phyloP scores from a whole-genome alignment of 1,284 basidiomycete species.

The Tilletia setariae region DNA sequence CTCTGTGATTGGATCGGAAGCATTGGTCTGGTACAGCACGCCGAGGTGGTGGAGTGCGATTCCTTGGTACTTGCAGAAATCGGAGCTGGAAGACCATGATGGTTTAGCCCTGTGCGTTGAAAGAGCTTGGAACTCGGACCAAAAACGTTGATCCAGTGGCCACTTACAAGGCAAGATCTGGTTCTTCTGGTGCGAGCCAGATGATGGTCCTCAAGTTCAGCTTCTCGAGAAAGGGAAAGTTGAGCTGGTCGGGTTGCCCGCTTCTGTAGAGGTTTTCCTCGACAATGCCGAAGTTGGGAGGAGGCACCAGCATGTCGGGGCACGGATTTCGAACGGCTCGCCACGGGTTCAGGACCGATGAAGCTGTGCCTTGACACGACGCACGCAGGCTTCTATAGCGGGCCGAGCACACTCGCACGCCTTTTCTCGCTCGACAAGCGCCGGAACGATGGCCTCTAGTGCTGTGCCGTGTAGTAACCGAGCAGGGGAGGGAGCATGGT shows the following conservation, averaged over 20 bases:
- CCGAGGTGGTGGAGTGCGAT: conserved; percentile 56
- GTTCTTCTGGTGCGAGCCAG: conserved; percentile 62
- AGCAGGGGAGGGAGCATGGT: too few relatives aligned
- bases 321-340: neutral
- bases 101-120: too few relatives aligned
- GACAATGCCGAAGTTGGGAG: conserved; percentile 60
- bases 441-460: too few relatives aligned
- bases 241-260: conserved; percentile 60
- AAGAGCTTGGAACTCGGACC: neutral
- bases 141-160: too few relatives aligned
- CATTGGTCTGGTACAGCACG: conserved; percentile 55
- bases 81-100: conserved; percentile 28
- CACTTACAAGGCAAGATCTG: conserved; percentile 58
- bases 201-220: conserved; percentile 58
- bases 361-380: too few relatives aligned
- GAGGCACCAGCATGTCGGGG: conserved; percentile 57
- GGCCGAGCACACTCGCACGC: too few relatives aligned
- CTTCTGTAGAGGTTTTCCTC: conserved; percentile 61
- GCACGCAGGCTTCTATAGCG: too few relatives aligned
- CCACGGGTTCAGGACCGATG: too few relatives aligned
- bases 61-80: conserved; percentile 49
- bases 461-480: too few relatives aligned
- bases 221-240: conserved; percentile 61
- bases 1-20: conserved; percentile 58
- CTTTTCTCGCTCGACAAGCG: too few relatives aligned